Percentiles rank a stretch among this genome's conserved stretches.
phyloP scores from a whole-genome alignment of 2,329 filamentous ascomycete species.

The Xylariaceae sp. region DNA sequence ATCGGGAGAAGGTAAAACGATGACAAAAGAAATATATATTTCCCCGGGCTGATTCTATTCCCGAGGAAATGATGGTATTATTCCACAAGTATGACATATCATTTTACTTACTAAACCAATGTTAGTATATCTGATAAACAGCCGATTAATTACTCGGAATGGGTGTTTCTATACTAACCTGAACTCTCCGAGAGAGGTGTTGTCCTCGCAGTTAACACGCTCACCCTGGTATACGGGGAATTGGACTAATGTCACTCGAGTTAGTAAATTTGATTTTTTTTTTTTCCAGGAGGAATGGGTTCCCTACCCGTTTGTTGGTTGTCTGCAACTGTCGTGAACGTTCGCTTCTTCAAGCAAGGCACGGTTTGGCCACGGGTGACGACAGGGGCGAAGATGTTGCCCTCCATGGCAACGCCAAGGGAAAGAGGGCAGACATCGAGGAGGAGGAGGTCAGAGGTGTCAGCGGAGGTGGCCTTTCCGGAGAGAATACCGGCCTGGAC shows the following conservation, averaged over 20 bases:
- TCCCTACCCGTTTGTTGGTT: conserved; percentile 73
- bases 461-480: conserved; percentile 92
- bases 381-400: conserved; percentile 96
- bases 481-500: conserved; percentile 99
- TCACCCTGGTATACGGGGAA: conserved; percentile 97
- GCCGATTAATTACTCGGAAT: too few relatives aligned
- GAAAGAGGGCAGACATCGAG: conserved; percentile 95
- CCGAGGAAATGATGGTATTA: too few relatives aligned
- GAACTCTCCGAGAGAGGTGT: conserved; percentile 97
- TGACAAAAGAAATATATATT: too few relatives aligned
- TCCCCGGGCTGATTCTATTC: too few relatives aligned
- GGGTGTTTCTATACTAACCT: too few relatives aligned
- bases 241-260: too few relatives aligned
- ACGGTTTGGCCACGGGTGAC: conserved; percentile 76
- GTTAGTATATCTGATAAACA: too few relatives aligned
- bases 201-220: conserved; percentile 96
- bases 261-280: too few relatives aligned
- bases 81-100: too few relatives aligned
- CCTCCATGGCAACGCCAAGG: conserved; percentile 98
- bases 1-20: too few relatives aligned
- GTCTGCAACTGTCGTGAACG: conserved; percentile 82
- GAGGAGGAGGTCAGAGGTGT: conserved; percentile 90
- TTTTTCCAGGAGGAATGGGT: too few relatives aligned
- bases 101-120: too few relatives aligned
- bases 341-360: conserved; percentile 72